Conservation (phyloP, 768 basidiomycete genomes). For the Podaxis mareebaensis region DNA sequence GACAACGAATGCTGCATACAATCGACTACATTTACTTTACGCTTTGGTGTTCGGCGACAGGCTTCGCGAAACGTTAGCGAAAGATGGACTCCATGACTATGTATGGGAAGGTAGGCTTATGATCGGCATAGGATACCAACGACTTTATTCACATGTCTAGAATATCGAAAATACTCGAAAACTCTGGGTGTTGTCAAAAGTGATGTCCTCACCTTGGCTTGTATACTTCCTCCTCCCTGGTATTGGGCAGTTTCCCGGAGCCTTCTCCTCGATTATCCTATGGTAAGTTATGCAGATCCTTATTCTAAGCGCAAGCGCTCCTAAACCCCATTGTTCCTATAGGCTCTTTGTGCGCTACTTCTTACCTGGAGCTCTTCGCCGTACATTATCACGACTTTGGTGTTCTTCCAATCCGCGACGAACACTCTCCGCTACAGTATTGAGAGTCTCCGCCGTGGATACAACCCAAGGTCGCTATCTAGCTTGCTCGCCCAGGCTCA, state of each 20-base stretch:
- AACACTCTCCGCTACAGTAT: slow-evolving; percentile 21
- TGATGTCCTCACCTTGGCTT: slow-evolving; percentile 30
- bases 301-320: no score
- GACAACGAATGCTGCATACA: slow-evolving; percentile 35
- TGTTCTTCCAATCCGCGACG: slow-evolving; percentile 34
- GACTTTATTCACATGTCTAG: slow-evolving; percentile 22
- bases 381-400: slow-evolving; percentile 32
- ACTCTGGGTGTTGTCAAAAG: slow-evolving; percentile 30
- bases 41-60: slow-evolving; percentile 32
- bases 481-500: no score
- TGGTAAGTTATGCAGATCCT: no score
- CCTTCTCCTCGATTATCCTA: no score
- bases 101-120: no score
- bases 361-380: slow-evolving; percentile 25
- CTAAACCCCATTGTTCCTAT: neutral
- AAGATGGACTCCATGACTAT: slow-evolving; percentile 32
- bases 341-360: slow-evolving; percentile 27
- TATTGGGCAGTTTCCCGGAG: no score
- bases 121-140: no score
- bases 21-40: slow-evolving; percentile 39
- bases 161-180: slow-evolving; percentile 34
- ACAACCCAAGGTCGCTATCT: slow-evolving; percentile 14
- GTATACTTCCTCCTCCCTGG: slow-evolving; percentile 6
- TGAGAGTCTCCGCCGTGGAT: slow-evolving; percentile 8
- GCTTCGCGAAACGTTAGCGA: slow-evolving; percentile 34